Percentiles rank a stretch among this genome's conserved stretches.
These are phyloP conservation scores for Backusella mclennaniae DNA, from an alignment of 192 early-diverging fungal species.

Conservation along the genomic window DNA sequence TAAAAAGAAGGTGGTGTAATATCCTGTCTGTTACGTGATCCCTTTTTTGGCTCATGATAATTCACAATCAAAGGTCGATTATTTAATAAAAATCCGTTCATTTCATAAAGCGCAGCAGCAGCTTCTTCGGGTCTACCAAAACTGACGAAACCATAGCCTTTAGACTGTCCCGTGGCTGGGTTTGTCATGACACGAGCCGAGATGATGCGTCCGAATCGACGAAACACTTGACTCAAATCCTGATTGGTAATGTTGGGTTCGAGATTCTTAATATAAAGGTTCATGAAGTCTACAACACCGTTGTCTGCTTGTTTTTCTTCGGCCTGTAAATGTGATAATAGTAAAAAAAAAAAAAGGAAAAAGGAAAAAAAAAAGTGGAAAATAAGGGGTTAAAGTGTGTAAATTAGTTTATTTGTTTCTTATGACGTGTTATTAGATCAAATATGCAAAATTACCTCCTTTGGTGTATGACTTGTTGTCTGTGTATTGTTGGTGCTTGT, in stretches of 20 bases:
- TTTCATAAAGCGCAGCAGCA: slow-evolving; percentile 82
- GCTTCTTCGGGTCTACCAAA: slow-evolving; percentile 91
- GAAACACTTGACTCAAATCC: slow-evolving; percentile 89
- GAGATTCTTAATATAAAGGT: slow-evolving; percentile 98
- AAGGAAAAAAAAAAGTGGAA: neutral
- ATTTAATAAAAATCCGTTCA: slow-evolving; percentile 83
- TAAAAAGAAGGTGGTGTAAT: slow-evolving; percentile 1
- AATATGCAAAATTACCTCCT: slow-evolving; percentile 13
- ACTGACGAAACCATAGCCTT: slow-evolving; percentile 94
- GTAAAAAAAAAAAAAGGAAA: neutral
- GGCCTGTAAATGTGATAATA: neutral
- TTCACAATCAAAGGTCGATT: slow-evolving; percentile 88
- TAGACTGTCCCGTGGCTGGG: slow-evolving; percentile 69
- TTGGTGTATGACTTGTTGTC: neutral
- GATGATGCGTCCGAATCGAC: slow-evolving; percentile 85
- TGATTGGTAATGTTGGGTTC: slow-evolving; percentile 89
- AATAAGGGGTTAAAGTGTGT: neutral
- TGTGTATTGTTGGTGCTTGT: neutral
- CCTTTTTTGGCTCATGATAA: slow-evolving; percentile 90
- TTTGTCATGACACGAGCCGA: slow-evolving; percentile 88
- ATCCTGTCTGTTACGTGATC: slow-evolving; percentile 13
- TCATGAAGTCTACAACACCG: slow-evolving; percentile 50
- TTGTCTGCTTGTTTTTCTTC: slow-evolving; percentile 21
- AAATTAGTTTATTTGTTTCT: neutral
- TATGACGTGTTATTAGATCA: slow-evolving; percentile 1